These are phyloP conservation scores for Paxillus ammoniavirescens DNA, from an alignment of 768 basidiomycete genomes.

Conservation along the genomic window DNA sequence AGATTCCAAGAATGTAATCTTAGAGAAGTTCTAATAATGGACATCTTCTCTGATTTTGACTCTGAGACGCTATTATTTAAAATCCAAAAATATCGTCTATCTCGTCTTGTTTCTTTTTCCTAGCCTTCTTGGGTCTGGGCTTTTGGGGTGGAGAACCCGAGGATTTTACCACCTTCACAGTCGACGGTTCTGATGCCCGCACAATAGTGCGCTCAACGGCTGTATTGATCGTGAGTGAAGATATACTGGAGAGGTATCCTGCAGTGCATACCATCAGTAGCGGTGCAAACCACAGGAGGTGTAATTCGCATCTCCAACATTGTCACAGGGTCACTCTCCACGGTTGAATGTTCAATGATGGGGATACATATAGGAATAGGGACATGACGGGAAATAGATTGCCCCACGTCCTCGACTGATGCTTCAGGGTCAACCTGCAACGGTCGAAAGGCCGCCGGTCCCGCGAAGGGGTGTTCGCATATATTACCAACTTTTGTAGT, in stretches of 20 bases:
- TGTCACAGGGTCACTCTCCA: not conserved
- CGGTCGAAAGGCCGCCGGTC: not conserved
- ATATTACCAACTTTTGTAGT: not conserved
- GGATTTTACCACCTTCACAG: not conserved
- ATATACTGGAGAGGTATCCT: not conserved
- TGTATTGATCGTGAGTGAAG: not conserved
- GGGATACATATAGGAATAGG: not conserved
- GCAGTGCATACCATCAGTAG: slow-evolving; percentile 6
- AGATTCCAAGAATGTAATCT: not conserved
- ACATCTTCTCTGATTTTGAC: not conserved
- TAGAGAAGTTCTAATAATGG: not conserved
- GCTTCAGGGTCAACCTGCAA: slow-evolving; percentile 2
- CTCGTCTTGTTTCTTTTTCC: slow-evolving; percentile 48
- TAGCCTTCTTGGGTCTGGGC: slow-evolving; percentile 32
- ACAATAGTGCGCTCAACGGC: not conserved
- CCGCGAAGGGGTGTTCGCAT: not conserved
- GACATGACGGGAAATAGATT: slow-evolving; percentile 6
- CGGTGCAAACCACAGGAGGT: not conserved
- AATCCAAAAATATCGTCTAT: slow-evolving; percentile 70
- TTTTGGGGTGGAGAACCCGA: not conserved
- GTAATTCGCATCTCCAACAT: not conserved
- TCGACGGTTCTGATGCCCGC: not conserved
- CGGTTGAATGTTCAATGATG: not conserved
- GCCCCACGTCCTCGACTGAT: slow-evolving; percentile 15
- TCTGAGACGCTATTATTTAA: slow-evolving; percentile 8